These are phyloP conservation scores for Leishmania major DNA, from an alignment of 208 protist genomes.

Conservation along the genomic window DNA sequence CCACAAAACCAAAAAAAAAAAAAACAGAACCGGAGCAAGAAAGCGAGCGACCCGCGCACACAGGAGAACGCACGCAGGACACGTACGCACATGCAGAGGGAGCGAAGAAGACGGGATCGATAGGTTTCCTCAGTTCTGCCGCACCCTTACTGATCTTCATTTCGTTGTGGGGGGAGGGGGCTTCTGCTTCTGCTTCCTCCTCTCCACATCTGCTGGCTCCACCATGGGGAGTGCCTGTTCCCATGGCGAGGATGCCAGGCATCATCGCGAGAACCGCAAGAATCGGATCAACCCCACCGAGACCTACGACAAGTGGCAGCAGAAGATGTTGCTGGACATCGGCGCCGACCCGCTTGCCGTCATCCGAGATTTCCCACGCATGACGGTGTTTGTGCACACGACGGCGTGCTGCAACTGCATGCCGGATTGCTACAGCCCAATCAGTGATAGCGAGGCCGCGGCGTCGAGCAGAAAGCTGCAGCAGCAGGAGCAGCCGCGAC, in stretches of 20 bases:
- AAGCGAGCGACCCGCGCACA: background rate
- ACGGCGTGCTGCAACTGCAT: conserved; percentile 11
- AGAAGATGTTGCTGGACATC: conserved; percentile 52
- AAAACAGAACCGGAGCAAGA: background rate
- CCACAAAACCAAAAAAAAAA: no score
- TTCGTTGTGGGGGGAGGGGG: background rate
- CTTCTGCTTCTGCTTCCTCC: background rate
- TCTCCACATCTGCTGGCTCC: background rate
- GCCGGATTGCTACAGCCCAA: background rate
- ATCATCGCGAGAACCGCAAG: conserved; percentile 41
- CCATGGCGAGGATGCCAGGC: conserved; percentile 16
- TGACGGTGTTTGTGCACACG: conserved; percentile 53
- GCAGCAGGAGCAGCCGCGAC: background rate
- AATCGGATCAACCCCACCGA: conserved; percentile 56
- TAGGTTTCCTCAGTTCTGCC: background rate
- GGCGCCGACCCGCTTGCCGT: conserved; percentile 57
- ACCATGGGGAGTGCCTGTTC: conserved; percentile 28
- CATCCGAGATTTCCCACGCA: conserved; percentile 82
- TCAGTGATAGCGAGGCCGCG: background rate
- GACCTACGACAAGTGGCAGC: conserved; percentile 41
- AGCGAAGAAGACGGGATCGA: background rate
- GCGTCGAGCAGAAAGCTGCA: background rate
- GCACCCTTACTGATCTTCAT: background rate
- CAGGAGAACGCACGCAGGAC: background rate
- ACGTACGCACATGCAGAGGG: background rate